Evolutionary conservation across 75 land plant genomes (phyloP).

Genomic region (Sequoiadendron giganteum): DNA sequence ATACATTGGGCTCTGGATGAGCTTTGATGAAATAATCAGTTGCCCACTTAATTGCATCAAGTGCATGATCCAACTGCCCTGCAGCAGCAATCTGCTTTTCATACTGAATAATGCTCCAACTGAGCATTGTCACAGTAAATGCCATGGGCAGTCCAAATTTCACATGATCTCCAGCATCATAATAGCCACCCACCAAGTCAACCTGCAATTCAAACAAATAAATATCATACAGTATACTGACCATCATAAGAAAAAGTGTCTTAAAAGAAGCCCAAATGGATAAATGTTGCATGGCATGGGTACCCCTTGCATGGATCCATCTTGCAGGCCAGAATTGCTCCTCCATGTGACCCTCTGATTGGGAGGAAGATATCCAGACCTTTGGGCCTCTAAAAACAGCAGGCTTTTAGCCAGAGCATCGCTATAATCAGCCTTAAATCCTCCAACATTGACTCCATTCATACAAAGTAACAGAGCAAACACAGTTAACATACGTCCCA

Average conservation of each 20-base stretch:
- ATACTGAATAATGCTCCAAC: conserved; percentile 59
- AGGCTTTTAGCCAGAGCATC: conserved; percentile 17
- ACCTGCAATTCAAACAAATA: background rate
- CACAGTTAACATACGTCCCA: background rate
- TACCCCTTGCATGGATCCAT: conserved; percentile 35
- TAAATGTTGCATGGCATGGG: background rate
- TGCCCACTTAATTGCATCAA: conserved; percentile 62
- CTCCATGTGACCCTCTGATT: conserved; percentile 13
- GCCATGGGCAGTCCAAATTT: conserved; percentile 70
- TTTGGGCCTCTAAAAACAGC: conserved; percentile 11
- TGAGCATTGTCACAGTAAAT: conserved; percentile 54
- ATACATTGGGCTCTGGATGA: conserved; percentile 41
- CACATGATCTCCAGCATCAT: conserved; percentile 70
- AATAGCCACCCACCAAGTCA: conserved; percentile 60
- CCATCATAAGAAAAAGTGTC: background rate
- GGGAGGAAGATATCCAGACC: conserved; percentile 4
- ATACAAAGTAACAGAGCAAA: background rate
- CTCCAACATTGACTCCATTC: background rate
- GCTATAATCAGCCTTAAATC: background rate
- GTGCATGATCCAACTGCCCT: conserved; percentile 37
- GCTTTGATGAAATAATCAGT: conserved; percentile 68
- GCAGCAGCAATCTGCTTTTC: conserved; percentile 28
- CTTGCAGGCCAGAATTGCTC: conserved; percentile 18
- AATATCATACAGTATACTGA: background rate
- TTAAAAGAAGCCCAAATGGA: background rate